Base-by-base conservation (phyloP, 2,329 filamentous ascomycete genomes). In the Torrubiellomyces zombiae region DNA sequence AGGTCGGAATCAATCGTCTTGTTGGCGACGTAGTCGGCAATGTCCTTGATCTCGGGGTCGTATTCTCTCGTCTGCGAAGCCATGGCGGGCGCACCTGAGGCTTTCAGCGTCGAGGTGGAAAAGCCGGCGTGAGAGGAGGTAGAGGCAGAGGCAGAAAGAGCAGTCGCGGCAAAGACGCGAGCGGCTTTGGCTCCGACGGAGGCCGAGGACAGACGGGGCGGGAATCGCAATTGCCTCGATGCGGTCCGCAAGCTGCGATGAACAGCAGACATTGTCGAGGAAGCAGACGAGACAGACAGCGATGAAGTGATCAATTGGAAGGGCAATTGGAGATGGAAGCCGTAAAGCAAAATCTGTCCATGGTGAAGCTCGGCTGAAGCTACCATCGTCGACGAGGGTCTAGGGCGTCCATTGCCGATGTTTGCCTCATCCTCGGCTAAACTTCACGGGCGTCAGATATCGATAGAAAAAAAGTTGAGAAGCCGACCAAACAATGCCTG, bases 11-110 rank as follows among this genome's bases (percentile, higher is more conserved):
- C 66, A 45, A 95, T 77, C 30, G 80, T 67, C 54, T 85, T 86
- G 51, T 85, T 80, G 65, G 91, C 81, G 49, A 95, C 78, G 58
- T 94, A 98, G 56, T 67, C 71, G 34, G 86, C 86, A 63, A 98
- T 93, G 51, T 95, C 85, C 53, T 73, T 75, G 54, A 95, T 89
- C 60, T 94, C 86, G 35, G 78, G 72, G 50, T 95, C 86, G 55
- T 86, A 94, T 39, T 73, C 64, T 49, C 66, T 56, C 32, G 53
- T 45, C 42, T 58, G 49, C 21, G 60, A 48, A 44, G 67, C 51
- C 51, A 56, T 57, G 39, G 55, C 47, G 39, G 63, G 56, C 39
- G 63, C 59, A 36, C 55, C 53, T 28, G 58, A 64, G 36, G 51
- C 48, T 38, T 52, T 50, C 25, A 55, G 43, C 37, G 53, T 41